phyloP scores from a whole-genome alignment of 2,329 filamentous ascomycete genomes.

The Tolypocladium guangdongense region DNA sequence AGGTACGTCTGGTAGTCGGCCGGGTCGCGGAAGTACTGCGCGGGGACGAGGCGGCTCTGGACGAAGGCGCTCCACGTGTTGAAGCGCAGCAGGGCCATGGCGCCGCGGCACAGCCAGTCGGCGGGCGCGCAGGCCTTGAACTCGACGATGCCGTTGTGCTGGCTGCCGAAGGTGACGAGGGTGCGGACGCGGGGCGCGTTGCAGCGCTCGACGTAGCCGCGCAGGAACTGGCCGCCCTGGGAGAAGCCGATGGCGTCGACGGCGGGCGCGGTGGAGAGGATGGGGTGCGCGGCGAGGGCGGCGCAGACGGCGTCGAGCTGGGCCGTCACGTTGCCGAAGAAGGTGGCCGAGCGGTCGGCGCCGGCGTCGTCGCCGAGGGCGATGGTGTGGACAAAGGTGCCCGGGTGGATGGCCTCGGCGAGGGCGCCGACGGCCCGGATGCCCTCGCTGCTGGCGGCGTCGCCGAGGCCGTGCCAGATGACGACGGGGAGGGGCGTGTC shows the following conservation, averaged over 20 bases:
- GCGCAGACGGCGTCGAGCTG: conserved; percentile 70
- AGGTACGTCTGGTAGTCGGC: conserved; percentile 57
- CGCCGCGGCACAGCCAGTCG: conserved; percentile 74
- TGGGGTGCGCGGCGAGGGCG: conserved; percentile 63
- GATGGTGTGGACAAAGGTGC: conserved; percentile 75
- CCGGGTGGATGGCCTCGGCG: conserved; percentile 62
- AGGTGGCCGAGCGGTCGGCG: conserved; percentile 71
- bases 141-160: conserved; percentile 83
- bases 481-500: conserved; percentile 75
- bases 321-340: conserved; percentile 77
- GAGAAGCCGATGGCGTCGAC: conserved; percentile 91
- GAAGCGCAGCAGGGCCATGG: conserved; percentile 64
- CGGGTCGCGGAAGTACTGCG: conserved; percentile 84
- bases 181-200: conserved; percentile 63
- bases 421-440: conserved; percentile 61
- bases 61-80: conserved; percentile 75
- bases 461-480: conserved; percentile 82
- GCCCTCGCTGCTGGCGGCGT: conserved; percentile 67
- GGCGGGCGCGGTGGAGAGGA: conserved; percentile 70
- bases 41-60: conserved; percentile 73
- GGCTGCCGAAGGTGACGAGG: conserved; percentile 79
- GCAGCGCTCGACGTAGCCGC: conserved; percentile 81
- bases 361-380: conserved; percentile 54
- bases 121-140: conserved; percentile 62
- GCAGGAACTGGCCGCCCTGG: conserved; percentile 92